Conservation (phyloP, 306 rosid species). For the Ormosia emarginata region DNA sequence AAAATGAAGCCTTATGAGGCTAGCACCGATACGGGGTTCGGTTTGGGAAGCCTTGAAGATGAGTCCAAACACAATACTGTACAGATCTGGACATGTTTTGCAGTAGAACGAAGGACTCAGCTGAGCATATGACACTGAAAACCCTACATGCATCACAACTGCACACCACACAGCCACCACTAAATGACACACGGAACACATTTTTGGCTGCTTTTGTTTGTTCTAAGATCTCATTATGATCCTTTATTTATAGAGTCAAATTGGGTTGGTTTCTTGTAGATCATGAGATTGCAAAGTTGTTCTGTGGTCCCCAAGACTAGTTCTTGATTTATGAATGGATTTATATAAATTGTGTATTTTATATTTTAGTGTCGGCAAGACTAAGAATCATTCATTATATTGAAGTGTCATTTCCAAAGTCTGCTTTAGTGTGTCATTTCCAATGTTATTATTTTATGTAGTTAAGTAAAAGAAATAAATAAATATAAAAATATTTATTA, state of each 20-base stretch:
- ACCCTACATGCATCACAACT: neutral
- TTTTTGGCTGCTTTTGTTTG: neutral
- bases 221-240: neutral
- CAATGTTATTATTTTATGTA: no score
- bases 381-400: neutral
- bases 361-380: neutral
- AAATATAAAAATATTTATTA: no score
- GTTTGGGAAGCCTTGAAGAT: neutral
- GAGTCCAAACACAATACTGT: neutral
- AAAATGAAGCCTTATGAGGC: constrained; percentile 53
- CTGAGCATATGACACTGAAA: neutral
- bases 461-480: no score
- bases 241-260: constrained; percentile 14
- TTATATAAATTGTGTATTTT: neutral
- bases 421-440: neutral
- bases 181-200: neutral
- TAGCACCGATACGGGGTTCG: constrained; percentile 45
- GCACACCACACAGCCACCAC: constrained; percentile 3
- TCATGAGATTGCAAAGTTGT: neutral
- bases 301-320: neutral
- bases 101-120: constrained; percentile 22
- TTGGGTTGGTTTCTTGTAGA: neutral
- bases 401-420: neutral
- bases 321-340: neutral
- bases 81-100: constrained; percentile 20